Conservation (phyloP, 2,329 filamentous ascomycete genomes). For the Blumeriella jaapii region DNA sequence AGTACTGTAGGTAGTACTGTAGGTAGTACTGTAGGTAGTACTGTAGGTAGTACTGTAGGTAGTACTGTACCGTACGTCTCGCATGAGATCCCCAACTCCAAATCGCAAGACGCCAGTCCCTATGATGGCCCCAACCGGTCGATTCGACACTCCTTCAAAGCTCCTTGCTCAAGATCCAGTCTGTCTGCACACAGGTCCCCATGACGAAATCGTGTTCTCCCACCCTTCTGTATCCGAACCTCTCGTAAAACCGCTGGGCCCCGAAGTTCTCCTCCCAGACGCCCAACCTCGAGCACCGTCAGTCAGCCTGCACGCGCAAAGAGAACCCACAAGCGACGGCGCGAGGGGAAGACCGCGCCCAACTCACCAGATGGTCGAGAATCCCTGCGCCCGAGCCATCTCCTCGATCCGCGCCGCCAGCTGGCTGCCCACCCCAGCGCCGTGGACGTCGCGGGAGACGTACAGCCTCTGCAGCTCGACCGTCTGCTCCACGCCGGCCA, state of each 20-base stretch:
- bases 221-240: conserved; percentile 30
- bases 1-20: too few species aligned
- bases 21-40: conserved; percentile 3
- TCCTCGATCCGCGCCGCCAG: conserved; percentile 25
- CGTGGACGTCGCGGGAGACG: conserved; percentile 28
- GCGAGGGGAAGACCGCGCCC: too few species aligned
- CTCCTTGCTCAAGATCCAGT: conserved; percentile 32
- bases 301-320: too few species aligned
- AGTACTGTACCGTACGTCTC: background rate
- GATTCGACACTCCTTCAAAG: conserved; percentile 8
- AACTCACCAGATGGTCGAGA: conserved; percentile 32
- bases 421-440: conserved; percentile 29
- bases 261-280: conserved; percentile 36
- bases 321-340: too few species aligned
- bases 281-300: too few species aligned
- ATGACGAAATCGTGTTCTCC: conserved; percentile 34
- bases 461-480: conserved; percentile 36
- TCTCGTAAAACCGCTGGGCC: conserved; percentile 31
- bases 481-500: conserved; percentile 22
- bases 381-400: conserved; percentile 29
- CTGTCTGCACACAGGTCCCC: conserved; percentile 32
- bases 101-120: background rate
- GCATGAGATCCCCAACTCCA: background rate
- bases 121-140: background rate
- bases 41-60: background rate